These are phyloP conservation scores for Auricularia auricula-judae DNA, from an alignment of 768 basidiomycete genomes.

Conservation along the genomic window DNA sequence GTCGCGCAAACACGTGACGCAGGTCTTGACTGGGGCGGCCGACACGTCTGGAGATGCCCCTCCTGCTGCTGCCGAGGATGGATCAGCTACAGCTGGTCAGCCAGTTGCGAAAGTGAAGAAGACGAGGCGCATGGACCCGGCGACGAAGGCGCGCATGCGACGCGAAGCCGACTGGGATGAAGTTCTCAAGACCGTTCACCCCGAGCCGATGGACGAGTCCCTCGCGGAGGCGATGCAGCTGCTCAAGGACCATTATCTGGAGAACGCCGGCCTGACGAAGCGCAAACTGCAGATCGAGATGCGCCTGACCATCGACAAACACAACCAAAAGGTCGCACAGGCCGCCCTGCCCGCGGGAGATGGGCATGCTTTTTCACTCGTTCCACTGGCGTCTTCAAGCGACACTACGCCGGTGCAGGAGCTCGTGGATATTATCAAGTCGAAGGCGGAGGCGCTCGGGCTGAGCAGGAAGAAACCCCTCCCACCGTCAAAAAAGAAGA, in stretches of 20 bases:
- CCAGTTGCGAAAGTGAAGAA: constrained; percentile 17
- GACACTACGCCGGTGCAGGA: not conserved
- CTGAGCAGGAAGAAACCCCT: constrained; percentile 10
- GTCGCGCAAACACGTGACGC: constrained; percentile 10
- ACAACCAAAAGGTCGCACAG: not conserved
- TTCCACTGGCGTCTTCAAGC: not conserved
- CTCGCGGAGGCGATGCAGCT: not conserved
- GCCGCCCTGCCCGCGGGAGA: not conserved
- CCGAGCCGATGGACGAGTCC: constrained; percentile 26
- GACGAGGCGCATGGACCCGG: constrained; percentile 42
- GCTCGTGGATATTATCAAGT: not conserved
- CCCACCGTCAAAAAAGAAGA: constrained; percentile 19
- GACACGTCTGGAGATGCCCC: too few relatives aligned
- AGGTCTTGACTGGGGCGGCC: not conserved
- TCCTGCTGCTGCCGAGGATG: too few relatives aligned
- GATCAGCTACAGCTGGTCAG: constrained; percentile 11
- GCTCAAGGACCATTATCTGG: not conserved
- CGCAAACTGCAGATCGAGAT: not conserved
- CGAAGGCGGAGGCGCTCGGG: not conserved
- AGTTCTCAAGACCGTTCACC: constrained; percentile 44
- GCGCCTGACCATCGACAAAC: not conserved
- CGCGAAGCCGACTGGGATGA: constrained; percentile 58
- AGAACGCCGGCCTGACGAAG: not conserved
- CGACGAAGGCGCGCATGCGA: constrained; percentile 47
- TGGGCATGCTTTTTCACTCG: not conserved